Percentiles rank a stretch among this genome's conserved stretches.
Evolutionary conservation across 306 rosid genomes (phyloP).

Genomic region (Carpinus viminea): DNA sequence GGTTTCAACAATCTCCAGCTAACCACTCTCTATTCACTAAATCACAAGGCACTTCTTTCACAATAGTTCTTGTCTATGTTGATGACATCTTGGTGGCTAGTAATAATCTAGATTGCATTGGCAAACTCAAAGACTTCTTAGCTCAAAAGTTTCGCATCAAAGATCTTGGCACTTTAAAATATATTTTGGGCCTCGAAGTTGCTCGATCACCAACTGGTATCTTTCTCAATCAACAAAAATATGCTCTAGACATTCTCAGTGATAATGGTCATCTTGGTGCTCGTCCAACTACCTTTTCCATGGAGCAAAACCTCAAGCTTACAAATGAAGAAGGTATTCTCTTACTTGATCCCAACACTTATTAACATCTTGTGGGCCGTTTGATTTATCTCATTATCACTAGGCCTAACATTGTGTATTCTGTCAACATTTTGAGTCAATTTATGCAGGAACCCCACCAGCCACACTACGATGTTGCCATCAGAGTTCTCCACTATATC

Average conservation of each 20-base stretch:
- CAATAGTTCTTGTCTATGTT: neutral
- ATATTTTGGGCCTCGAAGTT: too few species aligned
- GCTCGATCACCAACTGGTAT: neutral
- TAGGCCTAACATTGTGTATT: neutral
- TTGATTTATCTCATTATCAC: neutral
- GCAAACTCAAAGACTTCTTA: neutral
- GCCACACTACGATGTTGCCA: neutral
- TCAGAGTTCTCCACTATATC: too few species aligned
- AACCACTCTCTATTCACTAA: too few species aligned
- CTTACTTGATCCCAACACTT: neutral
- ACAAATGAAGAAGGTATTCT: neutral
- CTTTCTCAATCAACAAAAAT: neutral
- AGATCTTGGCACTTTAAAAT: neutral
- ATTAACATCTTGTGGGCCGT: neutral
- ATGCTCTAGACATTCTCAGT: too few species aligned
- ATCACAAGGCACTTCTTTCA: neutral
- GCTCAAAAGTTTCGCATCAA: too few species aligned
- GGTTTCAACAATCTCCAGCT: neutral
- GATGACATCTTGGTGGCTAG: neutral
- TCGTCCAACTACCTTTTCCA: neutral
- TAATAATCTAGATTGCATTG: neutral
- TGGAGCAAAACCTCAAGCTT: neutral
- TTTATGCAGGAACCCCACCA: neutral
- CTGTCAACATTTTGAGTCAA: neutral
- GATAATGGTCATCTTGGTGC: neutral